These are phyloP conservation scores for Petunia hybrid DNA, from an alignment of 305 asterid genomes.

Conservation along the genomic window DNA sequence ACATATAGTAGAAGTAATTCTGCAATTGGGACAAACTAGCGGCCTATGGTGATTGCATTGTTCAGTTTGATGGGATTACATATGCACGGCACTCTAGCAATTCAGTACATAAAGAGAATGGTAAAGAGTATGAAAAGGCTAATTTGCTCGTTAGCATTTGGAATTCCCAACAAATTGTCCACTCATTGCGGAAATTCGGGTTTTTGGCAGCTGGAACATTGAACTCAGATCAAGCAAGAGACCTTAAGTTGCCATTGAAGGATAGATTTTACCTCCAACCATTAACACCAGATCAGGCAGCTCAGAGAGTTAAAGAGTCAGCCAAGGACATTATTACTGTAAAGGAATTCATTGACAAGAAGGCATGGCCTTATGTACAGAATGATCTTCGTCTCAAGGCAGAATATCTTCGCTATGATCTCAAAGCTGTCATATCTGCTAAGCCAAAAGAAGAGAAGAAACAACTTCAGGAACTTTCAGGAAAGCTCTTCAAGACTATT, in stretches of 20 bases:
- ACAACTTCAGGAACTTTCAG: constrained; percentile 65
- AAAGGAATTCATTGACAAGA: constrained; percentile 67
- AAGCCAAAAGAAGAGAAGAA: constrained; percentile 78
- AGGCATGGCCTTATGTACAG: constrained; percentile 95
- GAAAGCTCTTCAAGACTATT: constrained; percentile 69
- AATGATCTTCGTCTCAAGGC: constrained; percentile 81
- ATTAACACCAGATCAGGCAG: constrained; percentile 74
- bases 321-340: constrained; percentile 79
- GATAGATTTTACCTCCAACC: constrained; percentile 79
- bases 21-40: too few species aligned
- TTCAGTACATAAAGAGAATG: too few species aligned
- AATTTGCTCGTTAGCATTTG: too few species aligned
- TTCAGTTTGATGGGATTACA: too few species aligned
- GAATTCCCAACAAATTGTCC: too few species aligned
- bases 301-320: constrained; percentile 76
- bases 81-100: too few species aligned
- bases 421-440: constrained; percentile 79
- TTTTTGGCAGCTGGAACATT: constrained; percentile 73
- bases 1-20: too few species aligned
- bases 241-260: constrained; percentile 65
- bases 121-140: too few species aligned
- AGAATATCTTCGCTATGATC: constrained; percentile 76
- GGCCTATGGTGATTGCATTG: too few species aligned
- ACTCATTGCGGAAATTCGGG: too few species aligned
- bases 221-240: constrained; percentile 88